These are phyloP conservation scores for Nakazawaea ambrosiae DNA, from an alignment of 805 yeast species.

Conservation along the genomic window DNA sequence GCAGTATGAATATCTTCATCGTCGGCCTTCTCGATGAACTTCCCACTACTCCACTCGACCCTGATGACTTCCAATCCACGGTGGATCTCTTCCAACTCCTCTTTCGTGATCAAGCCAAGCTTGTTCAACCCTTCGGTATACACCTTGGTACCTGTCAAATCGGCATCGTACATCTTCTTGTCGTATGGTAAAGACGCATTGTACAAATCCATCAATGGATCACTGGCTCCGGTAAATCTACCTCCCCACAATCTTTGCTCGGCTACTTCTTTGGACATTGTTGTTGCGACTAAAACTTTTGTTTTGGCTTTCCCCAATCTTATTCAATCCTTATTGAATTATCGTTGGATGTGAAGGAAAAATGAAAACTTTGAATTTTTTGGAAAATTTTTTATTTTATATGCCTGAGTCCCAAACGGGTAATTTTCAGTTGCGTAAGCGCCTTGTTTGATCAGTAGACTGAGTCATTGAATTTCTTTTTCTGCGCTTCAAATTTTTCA, in stretches of 20 bases:
- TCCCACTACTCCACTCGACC: slow-evolving; percentile 71
- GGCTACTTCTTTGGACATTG: slow-evolving; percentile 38
- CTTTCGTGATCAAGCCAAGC: slow-evolving; percentile 62
- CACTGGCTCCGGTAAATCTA: slow-evolving; percentile 93
- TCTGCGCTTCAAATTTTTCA: no score
- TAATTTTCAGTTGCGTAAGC: slow-evolving; percentile 1
- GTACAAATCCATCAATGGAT: slow-evolving; percentile 95
- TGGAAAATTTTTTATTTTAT: neutral
- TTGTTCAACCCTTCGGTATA: slow-evolving; percentile 84
- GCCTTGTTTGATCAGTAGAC: no score
- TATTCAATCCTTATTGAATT: slow-evolving; percentile 1
- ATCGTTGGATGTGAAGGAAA: neutral
- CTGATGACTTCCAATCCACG: slow-evolving; percentile 67
- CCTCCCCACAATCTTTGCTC: slow-evolving; percentile 95
- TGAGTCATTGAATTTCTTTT: no score
- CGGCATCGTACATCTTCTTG: slow-evolving; percentile 90
- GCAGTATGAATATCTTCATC: slow-evolving; percentile 99
- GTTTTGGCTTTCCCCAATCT: no score
- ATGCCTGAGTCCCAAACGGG: slow-evolving; percentile 2
- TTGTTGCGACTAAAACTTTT: neutral
- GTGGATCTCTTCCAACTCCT: slow-evolving; percentile 78
- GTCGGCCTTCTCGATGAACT: slow-evolving; percentile 71
- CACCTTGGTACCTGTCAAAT: slow-evolving; percentile 87
- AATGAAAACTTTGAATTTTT: neutral
- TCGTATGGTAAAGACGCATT: slow-evolving; percentile 97